Percentiles rank a stretch among this genome's conserved stretches.
phyloP scores from a whole-genome alignment of 371 early-diverging fungal genomes.

The Apophysomyces elegans region DNA sequence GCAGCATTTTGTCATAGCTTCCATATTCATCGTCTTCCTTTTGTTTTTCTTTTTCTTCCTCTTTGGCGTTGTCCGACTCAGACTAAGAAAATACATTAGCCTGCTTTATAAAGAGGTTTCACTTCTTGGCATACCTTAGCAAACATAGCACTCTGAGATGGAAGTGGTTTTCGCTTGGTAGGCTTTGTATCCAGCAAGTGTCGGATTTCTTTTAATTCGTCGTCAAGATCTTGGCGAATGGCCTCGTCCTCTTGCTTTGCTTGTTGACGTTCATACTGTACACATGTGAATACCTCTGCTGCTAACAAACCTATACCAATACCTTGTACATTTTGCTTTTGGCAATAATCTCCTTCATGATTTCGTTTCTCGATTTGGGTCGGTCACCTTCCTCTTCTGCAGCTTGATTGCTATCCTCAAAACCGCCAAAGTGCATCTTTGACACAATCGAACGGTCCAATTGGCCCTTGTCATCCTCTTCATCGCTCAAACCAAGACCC shows the following conservation, averaged over 20 bases:
- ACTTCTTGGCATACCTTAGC: conserved; percentile 23
- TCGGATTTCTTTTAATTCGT: conserved; percentile 83
- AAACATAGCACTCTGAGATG: conserved; percentile 49
- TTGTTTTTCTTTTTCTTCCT: conserved; percentile 26
- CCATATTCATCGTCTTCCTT: conserved; percentile 44
- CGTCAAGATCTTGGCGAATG: conserved; percentile 82
- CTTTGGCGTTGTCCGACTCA: conserved; percentile 29
- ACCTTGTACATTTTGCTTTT: conserved; percentile 93
- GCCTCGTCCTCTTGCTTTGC: conserved; percentile 83
- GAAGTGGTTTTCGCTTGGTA: conserved; percentile 41
- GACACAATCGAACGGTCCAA: conserved; percentile 76
- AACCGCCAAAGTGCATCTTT: conserved; percentile 89
- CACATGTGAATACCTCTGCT: background rate
- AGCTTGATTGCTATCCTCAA: conserved; percentile 58
- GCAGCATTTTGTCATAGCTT: conserved; percentile 80
- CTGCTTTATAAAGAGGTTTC: background rate
- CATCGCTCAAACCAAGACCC: conserved; percentile 66
- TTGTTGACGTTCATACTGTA: conserved; percentile 79
- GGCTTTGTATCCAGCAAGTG: conserved; percentile 61
- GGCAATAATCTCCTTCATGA: conserved; percentile 97
- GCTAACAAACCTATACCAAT: background rate
- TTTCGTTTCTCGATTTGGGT: conserved; percentile 84
- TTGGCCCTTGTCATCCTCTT: conserved; percentile 67
- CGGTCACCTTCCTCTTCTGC: conserved; percentile 52
- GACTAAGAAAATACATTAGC: conserved; percentile 3